Base-by-base conservation (phyloP, 768 basidiomycete genomes). In the Xanthoconium stramineum region DNA sequence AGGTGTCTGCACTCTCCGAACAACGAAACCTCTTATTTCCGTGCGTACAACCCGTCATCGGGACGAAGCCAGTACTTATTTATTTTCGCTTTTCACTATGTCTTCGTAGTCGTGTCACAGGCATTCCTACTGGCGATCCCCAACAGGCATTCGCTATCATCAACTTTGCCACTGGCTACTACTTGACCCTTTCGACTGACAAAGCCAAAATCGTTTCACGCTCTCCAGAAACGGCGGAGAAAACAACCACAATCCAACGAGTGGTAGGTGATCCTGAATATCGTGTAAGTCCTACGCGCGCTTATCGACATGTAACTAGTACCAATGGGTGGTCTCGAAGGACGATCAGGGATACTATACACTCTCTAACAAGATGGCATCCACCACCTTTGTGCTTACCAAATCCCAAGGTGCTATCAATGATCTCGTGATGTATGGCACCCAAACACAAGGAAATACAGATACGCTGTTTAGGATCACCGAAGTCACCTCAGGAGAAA, bases 91-190 rank as follows among this genome's bases (percentile, higher is more conserved):
- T 19, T 29, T 11, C 11, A 6, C 6, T 11, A 19, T 15, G 6
- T 29, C 30, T 7, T 35, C 9, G 32, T 33, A 49, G 55, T 30
- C 56, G 56, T 3, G 19, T 56, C 46, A 43, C 39, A 11, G 39
- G 54, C 17, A 12, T 2, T 11, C 46, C 30, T 1, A 10, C 14
- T 17, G 46, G 53, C 11, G 15, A 43, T 38, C 9, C 52, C 24
- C 38, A 10, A 1, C 20, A 33, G 24, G 30, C 50, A 9, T 38
- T 46, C 13, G 58, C 51, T 1, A 53, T 61, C 39, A 47, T 61
- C 47, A 50, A 61, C 36, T 37, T 61, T n/a, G 54, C 33, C 8
- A 47, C 47, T 29, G 53, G 60, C 7, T 56, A 49, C 47, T 60
- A 56, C 38, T 20, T 61, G 28, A 49, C 50, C 3, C 58, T 60